Base-by-base conservation (phyloP, 2,329 filamentous ascomycete species). In the Ophiostoma sp. region DNA sequence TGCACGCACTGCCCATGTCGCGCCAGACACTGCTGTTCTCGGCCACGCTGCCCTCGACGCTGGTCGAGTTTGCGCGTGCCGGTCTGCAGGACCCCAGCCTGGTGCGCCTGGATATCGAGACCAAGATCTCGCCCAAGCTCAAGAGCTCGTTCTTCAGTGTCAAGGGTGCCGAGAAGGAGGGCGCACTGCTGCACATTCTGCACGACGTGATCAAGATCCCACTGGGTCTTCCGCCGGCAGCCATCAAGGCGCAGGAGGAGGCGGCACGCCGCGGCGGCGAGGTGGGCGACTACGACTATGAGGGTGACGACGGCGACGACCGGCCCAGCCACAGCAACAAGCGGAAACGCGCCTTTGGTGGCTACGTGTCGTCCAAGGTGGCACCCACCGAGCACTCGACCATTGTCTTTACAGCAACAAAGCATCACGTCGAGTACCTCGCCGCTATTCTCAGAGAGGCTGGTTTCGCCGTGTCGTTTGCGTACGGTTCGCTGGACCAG, bases 401-500 rank as follows among this genome's bases (percentile, higher is more conserved):
- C 0, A 97, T 99, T 73, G 83, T 99, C 4, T 99, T 99, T 75
- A 87, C 92, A 0, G 91, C 94, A 1, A 98, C 95, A 0, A 98
- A 99, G 76, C 95, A 99, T 78, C 93, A 97, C 75, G 95, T 99
- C 66, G 96, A 99, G 74, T 99, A 98, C 75, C 80, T 99, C 4
- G 87, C 91, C 52, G 85, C 86, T 60, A 79, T 99, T n/a, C 83
- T 99, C n/a, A 84, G 85, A 40, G 81, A 89, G 66, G 87, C 90
- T 16, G 94, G 93, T 1, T 99, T 94, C 76, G 87, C 93, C 2
- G 91, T 95, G 0, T 97, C 95, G 4, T 95, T 97, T 76, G 93
- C 92, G 14, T 99, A 99, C 76, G 95, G 95, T 74, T 92, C 94
- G 1, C 83, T 99, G 12, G 96, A 99, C 74, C 95, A 99, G 76